phyloP scores from a whole-genome alignment of 805 yeast species.

The Brettanomyces anomalus region DNA sequence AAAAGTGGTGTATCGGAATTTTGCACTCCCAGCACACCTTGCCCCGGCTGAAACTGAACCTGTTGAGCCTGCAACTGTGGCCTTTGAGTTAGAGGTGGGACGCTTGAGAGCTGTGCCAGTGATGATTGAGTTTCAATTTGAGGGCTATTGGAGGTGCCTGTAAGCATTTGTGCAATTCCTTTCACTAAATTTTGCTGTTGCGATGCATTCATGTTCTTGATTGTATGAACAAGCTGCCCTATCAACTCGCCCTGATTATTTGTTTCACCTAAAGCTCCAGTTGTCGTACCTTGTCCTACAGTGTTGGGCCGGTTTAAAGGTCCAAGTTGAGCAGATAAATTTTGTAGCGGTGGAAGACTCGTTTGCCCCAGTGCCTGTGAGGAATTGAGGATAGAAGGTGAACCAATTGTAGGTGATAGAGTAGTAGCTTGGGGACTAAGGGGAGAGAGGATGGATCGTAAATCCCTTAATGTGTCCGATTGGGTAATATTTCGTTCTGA shows the following conservation, averaged over 20 bases:
- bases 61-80: constrained; percentile 2
- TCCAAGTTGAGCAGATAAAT: not conserved
- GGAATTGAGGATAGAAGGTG: too few relatives aligned
- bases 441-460: too few relatives aligned
- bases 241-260: constrained; percentile 1
- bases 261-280: too few relatives aligned
- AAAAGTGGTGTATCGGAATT: not conserved
- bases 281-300: too few relatives aligned
- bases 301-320: not conserved
- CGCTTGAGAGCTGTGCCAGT: too few relatives aligned
- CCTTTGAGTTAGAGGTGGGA: too few relatives aligned
- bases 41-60: not conserved
- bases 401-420: too few relatives aligned
- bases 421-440: too few relatives aligned
- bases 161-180: constrained; percentile 10
- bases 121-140: not conserved
- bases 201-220: constrained; percentile 15
- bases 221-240: constrained; percentile 14
- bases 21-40: too few relatives aligned
- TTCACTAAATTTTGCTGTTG: constrained; percentile 18
- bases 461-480: too few relatives aligned
- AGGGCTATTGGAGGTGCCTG: not conserved
- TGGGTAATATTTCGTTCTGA: too few relatives aligned
- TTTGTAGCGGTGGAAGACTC: not conserved
- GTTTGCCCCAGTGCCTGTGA: too few relatives aligned